A percentile compares a stretch with the other conserved stretches of the same genome.
Evolutionary conservation across 768 basidiomycete species (phyloP).

Genomic region (Tubosaeta sp.): DNA sequence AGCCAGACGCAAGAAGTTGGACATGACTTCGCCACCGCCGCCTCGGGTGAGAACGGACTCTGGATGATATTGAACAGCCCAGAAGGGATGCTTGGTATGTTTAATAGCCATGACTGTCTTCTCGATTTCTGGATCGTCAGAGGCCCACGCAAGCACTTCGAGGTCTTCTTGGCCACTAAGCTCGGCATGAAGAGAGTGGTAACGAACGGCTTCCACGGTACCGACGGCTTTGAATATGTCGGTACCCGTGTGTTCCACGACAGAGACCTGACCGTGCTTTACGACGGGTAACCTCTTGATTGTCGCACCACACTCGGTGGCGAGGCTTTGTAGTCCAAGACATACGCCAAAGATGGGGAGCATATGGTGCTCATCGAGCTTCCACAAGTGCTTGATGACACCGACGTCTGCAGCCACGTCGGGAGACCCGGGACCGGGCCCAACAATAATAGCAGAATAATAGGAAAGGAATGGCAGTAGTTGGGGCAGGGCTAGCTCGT

Average conservation of each 20-base stretch:
- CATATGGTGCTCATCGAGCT: constrained; percentile 43
- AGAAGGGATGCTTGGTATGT: constrained; percentile 66
- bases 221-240: constrained; percentile 61
- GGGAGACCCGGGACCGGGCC: constrained; percentile 81
- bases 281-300: constrained; percentile 60
- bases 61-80: constrained; percentile 89
- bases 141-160: constrained; percentile 67
- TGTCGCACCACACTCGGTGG: constrained; percentile 56
- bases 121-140: constrained; percentile 65
- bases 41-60: constrained; percentile 73
- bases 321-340: constrained; percentile 76
- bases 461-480: constrained; percentile 50
- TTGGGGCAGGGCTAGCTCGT: constrained; percentile 46
- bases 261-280: constrained; percentile 77
- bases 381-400: constrained; percentile 69
- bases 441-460: constrained; percentile 70
- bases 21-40: constrained; percentile 63
- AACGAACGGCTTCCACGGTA: constrained; percentile 60
- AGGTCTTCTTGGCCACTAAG: constrained; percentile 44
- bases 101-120: constrained; percentile 69
- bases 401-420: constrained; percentile 59
- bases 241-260: constrained; percentile 51
- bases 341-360: constrained; percentile 83
- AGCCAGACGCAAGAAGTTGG: constrained; percentile 73
- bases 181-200: constrained; percentile 74